phyloP scores from a whole-genome alignment of 768 basidiomycete species.

The Boletus pseudo-olivaceus region DNA sequence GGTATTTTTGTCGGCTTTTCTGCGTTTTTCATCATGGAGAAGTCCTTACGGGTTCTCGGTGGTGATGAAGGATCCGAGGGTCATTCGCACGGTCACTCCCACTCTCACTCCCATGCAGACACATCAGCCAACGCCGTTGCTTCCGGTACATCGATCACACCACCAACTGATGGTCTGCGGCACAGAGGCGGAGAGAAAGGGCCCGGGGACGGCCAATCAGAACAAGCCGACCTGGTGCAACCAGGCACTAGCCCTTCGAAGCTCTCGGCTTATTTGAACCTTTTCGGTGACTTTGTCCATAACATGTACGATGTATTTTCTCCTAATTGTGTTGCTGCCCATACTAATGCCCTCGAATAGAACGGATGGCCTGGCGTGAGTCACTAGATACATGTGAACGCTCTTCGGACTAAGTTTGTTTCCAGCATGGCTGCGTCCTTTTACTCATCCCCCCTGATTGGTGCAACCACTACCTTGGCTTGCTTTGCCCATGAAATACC shows the following conservation, averaged over 20 bases:
- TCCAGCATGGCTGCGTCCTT: conserved; percentile 91
- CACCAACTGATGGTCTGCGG: conserved; percentile 47
- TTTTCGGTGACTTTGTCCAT: conserved; percentile 92
- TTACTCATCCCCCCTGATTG: conserved; percentile 91
- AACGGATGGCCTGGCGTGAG: conserved; percentile 90
- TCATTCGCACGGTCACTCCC: conserved; percentile 54
- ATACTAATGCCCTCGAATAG: conserved; percentile 36
- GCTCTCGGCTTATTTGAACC: conserved; percentile 87
- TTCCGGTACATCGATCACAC: conserved; percentile 45
- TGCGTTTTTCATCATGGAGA: conserved; percentile 91
- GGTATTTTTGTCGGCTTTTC: conserved; percentile 86
- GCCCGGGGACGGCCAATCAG: conserved; percentile 17
- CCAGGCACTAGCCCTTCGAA: conserved; percentile 60
- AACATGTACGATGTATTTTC: conserved; percentile 60
- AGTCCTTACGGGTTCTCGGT: conserved; percentile 78
- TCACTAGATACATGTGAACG: conserved; percentile 18
- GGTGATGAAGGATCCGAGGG: conserved; percentile 49
- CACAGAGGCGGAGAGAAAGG: conserved; percentile 37
- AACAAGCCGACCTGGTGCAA: conserved; percentile 23
- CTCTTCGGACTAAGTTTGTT: conserved; percentile 1
- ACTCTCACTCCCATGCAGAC: conserved; percentile 49
- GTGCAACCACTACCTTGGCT: conserved; percentile 91
- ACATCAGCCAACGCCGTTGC: conserved; percentile 32
- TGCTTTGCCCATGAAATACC: conserved; percentile 96
- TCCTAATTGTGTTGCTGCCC: conserved; percentile 11